phyloP scores from a whole-genome alignment of 352 stramenopile genomes.

The Globisporangium paroecandrum region DNA sequence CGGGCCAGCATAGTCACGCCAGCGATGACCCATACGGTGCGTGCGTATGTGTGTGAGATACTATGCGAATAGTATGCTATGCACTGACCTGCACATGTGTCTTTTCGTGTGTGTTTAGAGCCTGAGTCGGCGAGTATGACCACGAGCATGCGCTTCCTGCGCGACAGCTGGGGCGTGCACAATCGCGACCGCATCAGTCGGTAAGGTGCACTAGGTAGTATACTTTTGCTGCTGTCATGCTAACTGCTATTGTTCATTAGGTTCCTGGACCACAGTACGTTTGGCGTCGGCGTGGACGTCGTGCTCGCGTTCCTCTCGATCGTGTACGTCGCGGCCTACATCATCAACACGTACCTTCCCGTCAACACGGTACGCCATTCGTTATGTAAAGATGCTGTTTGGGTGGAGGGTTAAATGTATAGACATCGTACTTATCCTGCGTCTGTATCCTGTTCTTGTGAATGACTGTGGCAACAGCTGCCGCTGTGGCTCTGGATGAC shows the following conservation, averaged over 20 bases:
- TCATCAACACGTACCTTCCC: constrained; percentile 76
- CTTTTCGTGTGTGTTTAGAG: constrained; percentile 16
- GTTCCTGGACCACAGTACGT: constrained; percentile 74
- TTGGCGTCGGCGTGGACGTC: constrained; percentile 63
- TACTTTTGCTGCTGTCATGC: neutral
- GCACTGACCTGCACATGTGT: neutral
- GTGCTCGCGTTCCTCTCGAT: constrained; percentile 55
- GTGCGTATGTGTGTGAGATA: neutral
- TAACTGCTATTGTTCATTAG: constrained; percentile 22
- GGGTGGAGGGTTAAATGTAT: neutral
- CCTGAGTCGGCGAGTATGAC: constrained; percentile 25
- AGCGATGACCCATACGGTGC: constrained; percentile 6
- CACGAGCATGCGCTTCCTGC: constrained; percentile 30
- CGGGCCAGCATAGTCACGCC: constrained; percentile 3
- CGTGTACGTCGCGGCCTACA: constrained; percentile 64
- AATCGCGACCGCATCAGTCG: constrained; percentile 46
- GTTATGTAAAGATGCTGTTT: neutral
- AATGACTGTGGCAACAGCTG: constrained; percentile 34
- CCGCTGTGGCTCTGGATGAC: constrained; percentile 61
- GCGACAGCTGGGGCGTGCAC: constrained; percentile 22
- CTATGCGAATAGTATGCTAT: neutral
- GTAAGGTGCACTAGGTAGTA: constrained; percentile 11
- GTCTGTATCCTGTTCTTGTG: neutral
- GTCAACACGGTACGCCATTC: constrained; percentile 37
- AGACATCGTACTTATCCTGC: neutral